Evolutionary conservation across 148 eudicot species (phyloP).

Genomic region (Rhododendron mucronatum): DNA sequence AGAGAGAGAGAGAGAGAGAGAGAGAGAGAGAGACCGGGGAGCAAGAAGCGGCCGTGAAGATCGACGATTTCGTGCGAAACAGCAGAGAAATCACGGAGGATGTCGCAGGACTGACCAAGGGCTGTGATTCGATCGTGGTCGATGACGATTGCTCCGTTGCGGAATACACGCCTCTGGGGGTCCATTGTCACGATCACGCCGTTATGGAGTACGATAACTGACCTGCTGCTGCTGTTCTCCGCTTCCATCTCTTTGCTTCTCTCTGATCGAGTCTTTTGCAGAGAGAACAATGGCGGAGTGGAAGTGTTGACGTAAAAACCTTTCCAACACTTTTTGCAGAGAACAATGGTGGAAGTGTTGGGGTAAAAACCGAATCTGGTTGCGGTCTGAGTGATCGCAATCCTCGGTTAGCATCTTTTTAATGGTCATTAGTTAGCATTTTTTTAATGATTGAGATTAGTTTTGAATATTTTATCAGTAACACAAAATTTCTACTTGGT

Average conservation of each 20-base stretch:
- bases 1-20: neutral
- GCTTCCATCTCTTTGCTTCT: neutral
- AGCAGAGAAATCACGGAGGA: slow-evolving; percentile 38
- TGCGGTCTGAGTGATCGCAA: too few species aligned
- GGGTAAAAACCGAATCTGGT: too few species aligned
- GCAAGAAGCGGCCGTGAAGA: slow-evolving; percentile 49
- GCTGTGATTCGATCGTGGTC: slow-evolving; percentile 45
- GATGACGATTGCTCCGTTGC: slow-evolving; percentile 61
- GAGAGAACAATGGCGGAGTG: too few species aligned
- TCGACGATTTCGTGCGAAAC: slow-evolving; percentile 29
- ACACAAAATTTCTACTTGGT: too few species aligned
- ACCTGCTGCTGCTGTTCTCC: neutral
- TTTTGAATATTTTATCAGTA: too few species aligned
- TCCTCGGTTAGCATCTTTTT: too few species aligned
- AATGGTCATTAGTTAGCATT: too few species aligned
- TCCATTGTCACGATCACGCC: slow-evolving; percentile 77
- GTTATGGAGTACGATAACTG: slow-evolving; percentile 37
- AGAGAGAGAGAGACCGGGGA: slow-evolving; percentile 45
- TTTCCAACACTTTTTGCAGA: too few species aligned
- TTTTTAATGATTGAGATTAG: too few species aligned
- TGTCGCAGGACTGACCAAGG: slow-evolving; percentile 53
- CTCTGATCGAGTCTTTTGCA: neutral
- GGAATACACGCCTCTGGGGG: slow-evolving; percentile 38
- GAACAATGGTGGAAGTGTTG: too few species aligned
- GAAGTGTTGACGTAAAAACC: too few species aligned